Evolutionary conservation across 108 stramenopile species (phyloP).

Genomic region (Parmales sp.): DNA sequence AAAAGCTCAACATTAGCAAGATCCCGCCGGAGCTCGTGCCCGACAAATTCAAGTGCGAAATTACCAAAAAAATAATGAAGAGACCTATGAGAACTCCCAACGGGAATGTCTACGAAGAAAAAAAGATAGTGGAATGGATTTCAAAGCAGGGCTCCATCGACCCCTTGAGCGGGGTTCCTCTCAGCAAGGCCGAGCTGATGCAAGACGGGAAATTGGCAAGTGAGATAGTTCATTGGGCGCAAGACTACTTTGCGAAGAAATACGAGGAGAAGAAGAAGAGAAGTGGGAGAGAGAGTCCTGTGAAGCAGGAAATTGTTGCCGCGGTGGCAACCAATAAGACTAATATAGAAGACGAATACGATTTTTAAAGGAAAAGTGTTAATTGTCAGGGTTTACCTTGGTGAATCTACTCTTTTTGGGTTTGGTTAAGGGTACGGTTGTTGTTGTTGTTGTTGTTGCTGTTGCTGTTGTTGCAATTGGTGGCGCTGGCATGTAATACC

Average conservation of each 20-base stretch:
- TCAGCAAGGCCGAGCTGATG: constrained; percentile 15
- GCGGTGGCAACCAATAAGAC: too few species aligned
- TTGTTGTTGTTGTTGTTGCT: too few species aligned
- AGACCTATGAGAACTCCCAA: constrained; percentile 33
- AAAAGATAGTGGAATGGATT: constrained; percentile 32
- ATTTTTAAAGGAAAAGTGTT: too few species aligned
- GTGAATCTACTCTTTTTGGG: too few species aligned
- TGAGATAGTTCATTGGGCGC: neutral
- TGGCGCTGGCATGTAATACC: too few species aligned
- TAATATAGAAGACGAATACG: too few species aligned
- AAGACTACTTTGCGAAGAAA: neutral
- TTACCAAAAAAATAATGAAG: constrained; percentile 23
- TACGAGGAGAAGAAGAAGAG: neutral
- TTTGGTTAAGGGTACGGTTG: too few species aligned
- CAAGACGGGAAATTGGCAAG: neutral
- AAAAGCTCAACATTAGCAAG: neutral
- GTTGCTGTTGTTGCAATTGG: too few species aligned
- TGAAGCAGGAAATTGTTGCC: too few species aligned
- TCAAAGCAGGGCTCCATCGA: constrained; percentile 35
- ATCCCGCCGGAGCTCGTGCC: constrained; percentile 22
- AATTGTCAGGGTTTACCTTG: too few species aligned
- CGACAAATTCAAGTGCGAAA: constrained; percentile 28
- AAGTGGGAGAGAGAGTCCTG: too few species aligned
- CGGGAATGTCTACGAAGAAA: constrained; percentile 36
- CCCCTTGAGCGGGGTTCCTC: constrained; percentile 42